A percentile compares a stretch with the other conserved stretches of the same genome.
Evolutionary conservation across 768 basidiomycete species (phyloP).

Genomic region (Termitomyces sp.): DNA sequence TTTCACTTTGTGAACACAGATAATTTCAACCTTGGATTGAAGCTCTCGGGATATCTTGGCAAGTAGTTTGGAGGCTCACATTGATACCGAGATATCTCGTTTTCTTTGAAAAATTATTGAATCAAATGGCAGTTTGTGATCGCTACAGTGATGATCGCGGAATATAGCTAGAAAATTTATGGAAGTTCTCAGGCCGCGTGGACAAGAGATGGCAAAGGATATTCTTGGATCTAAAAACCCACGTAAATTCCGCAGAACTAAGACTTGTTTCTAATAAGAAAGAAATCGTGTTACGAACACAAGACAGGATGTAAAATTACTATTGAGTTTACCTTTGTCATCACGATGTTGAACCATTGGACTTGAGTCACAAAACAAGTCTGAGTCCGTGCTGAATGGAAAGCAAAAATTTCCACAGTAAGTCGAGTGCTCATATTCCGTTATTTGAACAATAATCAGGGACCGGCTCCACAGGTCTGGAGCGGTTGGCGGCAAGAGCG

Average conservation of each 20-base stretch:
- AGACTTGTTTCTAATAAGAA: not conserved
- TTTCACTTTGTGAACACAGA: not conserved
- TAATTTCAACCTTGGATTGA: too few species aligned
- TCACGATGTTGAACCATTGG: not conserved
- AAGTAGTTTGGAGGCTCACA: not conserved
- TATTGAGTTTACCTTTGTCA: not conserved
- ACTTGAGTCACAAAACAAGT: not conserved
- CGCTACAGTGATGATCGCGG: too few species aligned
- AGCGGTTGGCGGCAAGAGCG: not conserved
- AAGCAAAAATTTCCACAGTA: not conserved
- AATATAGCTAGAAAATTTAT: not conserved
- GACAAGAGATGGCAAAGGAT: not conserved
- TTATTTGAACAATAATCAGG: not conserved
- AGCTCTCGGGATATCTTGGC: not conserved
- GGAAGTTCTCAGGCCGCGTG: not conserved
- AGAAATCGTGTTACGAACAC: not conserved
- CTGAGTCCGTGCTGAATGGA: not conserved
- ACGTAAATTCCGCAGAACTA: not conserved
- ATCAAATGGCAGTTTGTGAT: not conserved
- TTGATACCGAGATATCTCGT: not conserved
- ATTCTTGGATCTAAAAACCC: not conserved
- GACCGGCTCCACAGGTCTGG: not conserved
- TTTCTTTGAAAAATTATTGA: not conserved
- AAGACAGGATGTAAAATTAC: not conserved
- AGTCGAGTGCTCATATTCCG: not conserved